Evolutionary conservation across 2,329 filamentous ascomycete species (phyloP), one percentile per base, ranked within the genome.

Genomic region (Fusarium penzigii): DNA sequence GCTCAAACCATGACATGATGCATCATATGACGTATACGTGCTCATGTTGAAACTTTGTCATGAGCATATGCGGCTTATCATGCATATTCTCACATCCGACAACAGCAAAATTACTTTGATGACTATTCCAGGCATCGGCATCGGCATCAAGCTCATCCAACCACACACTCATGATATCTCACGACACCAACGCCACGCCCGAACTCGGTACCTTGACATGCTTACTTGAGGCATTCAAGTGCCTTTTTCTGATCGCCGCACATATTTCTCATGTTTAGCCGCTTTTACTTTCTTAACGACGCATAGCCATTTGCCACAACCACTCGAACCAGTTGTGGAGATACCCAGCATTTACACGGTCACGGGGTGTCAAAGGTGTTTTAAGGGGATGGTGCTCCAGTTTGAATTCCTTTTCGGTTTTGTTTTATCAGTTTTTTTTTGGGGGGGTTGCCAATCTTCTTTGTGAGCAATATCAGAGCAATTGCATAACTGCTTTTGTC

Each of bases 331-430:
- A 36, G 32, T 40, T 44, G 52, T 48, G 29, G 49, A 62, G 52
- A 65, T 65, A 65, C 63, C 63, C 63, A 60, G 55, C 52, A 60
- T 65, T 64, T 64, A 59, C 61, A 65, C 56, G 63, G 61, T 65
- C 42, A 62, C 40, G 48, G 57, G 44, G 50, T 52, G 48, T 43
- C 20, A 25, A 25, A 25, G 20, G 20, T 25, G 20, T 25, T 25
- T 55, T 42, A 46, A 49, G 52, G 51, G 42, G 45, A 48, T 42
- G 17, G 46, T 25, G 5, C 10, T 36, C 38, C 29, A 14, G 36
- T 38, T 54, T 52, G 39, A 38, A 50, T 53, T 53, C 49, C 39
- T 38, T 39, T 44, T 50, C 39, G 32, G 16, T 36, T 61, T 58
- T 57, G 44, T 51, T 58, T 61, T 55, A 50, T 46, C 38, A 44